Conservation (phyloP, 2,329 filamentous ascomycete species). For the Aspergillus unguis region DNA sequence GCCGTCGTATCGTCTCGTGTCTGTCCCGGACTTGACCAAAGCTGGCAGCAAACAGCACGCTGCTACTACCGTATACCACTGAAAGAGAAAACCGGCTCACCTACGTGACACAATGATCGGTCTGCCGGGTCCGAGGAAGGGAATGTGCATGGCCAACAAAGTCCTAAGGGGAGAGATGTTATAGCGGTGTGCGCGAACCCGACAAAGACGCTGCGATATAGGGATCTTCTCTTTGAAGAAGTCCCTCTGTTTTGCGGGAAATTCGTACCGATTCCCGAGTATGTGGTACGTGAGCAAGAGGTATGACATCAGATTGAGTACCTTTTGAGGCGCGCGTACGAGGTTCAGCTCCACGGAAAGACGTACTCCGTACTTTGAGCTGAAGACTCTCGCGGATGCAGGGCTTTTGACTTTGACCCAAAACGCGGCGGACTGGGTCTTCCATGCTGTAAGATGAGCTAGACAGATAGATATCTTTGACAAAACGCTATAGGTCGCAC, state of each 20-base stretch:
- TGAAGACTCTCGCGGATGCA: not conserved
- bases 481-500: constrained; percentile 1
- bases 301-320: constrained; percentile 6
- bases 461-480: not conserved
- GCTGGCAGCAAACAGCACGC: constrained; percentile 3
- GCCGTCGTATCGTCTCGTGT: not conserved
- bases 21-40: not conserved
- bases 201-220: constrained; percentile 8
- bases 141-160: constrained; percentile 3
- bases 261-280: not conserved
- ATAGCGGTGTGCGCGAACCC: constrained; percentile 15
- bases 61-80: not conserved
- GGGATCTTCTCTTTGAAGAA: constrained; percentile 4
- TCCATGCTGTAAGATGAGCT: not conserved
- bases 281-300: not conserved
- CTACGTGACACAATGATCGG: constrained; percentile 5
- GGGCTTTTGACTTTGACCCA: not conserved
- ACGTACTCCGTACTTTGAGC: not conserved
- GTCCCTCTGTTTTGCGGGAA: constrained; percentile 2
- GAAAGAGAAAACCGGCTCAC: not conserved
- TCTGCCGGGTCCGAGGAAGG: constrained; percentile 3
- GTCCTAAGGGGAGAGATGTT: not conserved
- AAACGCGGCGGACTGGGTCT: not conserved
- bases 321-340: not conserved
- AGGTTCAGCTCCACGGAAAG: not conserved